These are phyloP conservation scores for Akanthomyces muscarius DNA, from an alignment of 2,329 filamentous ascomycete species.

Conservation along the genomic window DNA sequence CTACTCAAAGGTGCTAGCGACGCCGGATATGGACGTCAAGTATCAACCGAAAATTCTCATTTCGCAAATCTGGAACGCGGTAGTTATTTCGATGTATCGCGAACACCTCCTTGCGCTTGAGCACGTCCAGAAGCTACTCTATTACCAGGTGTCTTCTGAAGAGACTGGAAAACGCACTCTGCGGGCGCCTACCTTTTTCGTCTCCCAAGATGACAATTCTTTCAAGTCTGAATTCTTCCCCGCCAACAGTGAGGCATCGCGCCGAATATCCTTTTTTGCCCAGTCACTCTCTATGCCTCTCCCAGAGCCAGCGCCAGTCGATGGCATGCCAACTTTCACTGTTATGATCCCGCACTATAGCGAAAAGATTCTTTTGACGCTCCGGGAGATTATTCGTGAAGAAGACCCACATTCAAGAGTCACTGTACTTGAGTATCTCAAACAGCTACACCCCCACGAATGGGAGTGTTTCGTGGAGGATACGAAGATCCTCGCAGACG, in stretches of 20 bases:
- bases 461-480: slow-evolving; percentile 99
- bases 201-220: slow-evolving; percentile 97
- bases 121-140: slow-evolving; percentile 96
- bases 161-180: slow-evolving; percentile 97
- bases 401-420: slow-evolving; percentile 98
- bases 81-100: slow-evolving; percentile 99
- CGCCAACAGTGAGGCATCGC: slow-evolving; percentile 87
- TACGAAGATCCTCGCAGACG: slow-evolving; percentile 96
- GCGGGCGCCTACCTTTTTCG: slow-evolving; percentile 95
- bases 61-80: slow-evolving; percentile 98
- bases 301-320: slow-evolving; percentile 90
- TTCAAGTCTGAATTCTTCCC: slow-evolving; percentile 99
- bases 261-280: slow-evolving; percentile 97
- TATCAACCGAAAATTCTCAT: slow-evolving; percentile 99
- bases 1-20: slow-evolving; percentile 96
- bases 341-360: slow-evolving; percentile 97
- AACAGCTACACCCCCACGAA: slow-evolving; percentile 96
- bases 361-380: slow-evolving; percentile 93
- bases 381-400: slow-evolving; percentile 97
- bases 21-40: slow-evolving; percentile 99
- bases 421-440: slow-evolving; percentile 92
- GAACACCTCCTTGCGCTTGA: slow-evolving; percentile 97
- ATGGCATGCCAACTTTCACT: slow-evolving; percentile 99
- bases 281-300: slow-evolving; percentile 96
- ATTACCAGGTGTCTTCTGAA: slow-evolving; percentile 97